Evolutionary conservation across 2,329 filamentous ascomycete genomes (phyloP), one percentile per base, ranked within the genome.

Genomic region (Gyromitra esculenta): DNA sequence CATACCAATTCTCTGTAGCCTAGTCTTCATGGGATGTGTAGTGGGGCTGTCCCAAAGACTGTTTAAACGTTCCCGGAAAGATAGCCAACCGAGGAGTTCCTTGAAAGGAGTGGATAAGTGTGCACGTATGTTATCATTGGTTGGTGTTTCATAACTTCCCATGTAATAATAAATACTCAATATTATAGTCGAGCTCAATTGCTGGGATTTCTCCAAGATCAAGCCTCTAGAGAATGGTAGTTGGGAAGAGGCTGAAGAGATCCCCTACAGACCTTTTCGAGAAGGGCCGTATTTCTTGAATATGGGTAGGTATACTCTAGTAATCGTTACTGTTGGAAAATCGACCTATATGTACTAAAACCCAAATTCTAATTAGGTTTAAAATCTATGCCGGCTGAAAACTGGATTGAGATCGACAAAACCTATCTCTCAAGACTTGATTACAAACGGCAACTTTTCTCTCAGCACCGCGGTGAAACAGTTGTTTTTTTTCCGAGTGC

Each of bases 381-480:
- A 1, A 88, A 92, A n/a, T 87, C 86, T 5, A 87, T 92, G 84
- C 85, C 88, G 35, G 90, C 89, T 83, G 87, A 91, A 67, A 89
- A 92, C 68, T 94, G 92, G 92, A 93, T 94, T 86, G 92, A 96
- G 83, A 87, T 96, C 37, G 93, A 97, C 83, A 94, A 91, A 81
- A 88, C 88, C 68, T 96, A 87, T 82, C 81, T 82, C 15, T 89
- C 92, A 78, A 87, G 92, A 0, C 64, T 68, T 31, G 45, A 62
- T n/a, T 64, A 74, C 7, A 74, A 69, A 35, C 64, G 57, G 3
- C 56, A 64, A 3, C 57, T 63, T 45, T 64, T 69, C 31, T 74
- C 72, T 15, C 52, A 21, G 18, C 41, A 73, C n/a, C 52, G 70
- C 21, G 41, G 15, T 18, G 70, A 73, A 39, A 73, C 70, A 43